Base-by-base conservation (phyloP, 257 asterid genomes). In the Schizonepeta tenuifolia region DNA sequence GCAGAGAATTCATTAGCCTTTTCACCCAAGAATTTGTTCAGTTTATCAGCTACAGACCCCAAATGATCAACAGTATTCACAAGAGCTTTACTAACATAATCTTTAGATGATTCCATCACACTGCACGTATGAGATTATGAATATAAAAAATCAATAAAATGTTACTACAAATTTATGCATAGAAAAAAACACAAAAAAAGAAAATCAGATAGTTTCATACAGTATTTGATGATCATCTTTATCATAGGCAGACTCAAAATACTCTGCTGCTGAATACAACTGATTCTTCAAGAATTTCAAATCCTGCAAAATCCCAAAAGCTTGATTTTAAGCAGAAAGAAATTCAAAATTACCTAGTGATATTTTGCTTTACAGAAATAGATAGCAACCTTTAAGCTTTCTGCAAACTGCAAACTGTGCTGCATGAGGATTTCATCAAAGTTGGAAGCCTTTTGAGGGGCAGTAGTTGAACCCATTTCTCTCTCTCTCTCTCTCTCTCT, bases 251-350 rank as follows among this genome's bases (percentile, higher is more conserved):
- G 83, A 77, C 72, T 92, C 98, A 33, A 90, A 90, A 80, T 86
- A 78, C 77, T 90, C 98, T 69, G 98, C 98, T 43, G 98, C 96
- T 56, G 96, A 83, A 69, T 92, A 88, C 35, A 92, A 59, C 73
- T 92, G 96, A 40, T 69, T 54, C 81, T 91, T 87, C 66, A 92
- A 78, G 76, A 82, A 77, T 78, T 80, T 92, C 86, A 92, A 84
- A 57, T 88, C 98, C 96, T 92, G 74, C 24, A 63, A 14, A 38
- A 49, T 12, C 12, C 1, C 35, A 67, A 26, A 47, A 12, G 10
- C 41, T 43, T 3, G 22, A 13, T 26, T 44, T 21, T 13, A 49
- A 65, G 17, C 47, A 53, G 9, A 22, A 31, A 46, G 6, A 67
- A 6, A 41, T 54, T 58, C 22, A 58, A 5, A 18, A 53, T 3